Evolutionary conservation across 1,284 basidiomycete genomes (phyloP), one percentile per base, ranked within the genome.

Genomic region (Tilletia caries): DNA sequence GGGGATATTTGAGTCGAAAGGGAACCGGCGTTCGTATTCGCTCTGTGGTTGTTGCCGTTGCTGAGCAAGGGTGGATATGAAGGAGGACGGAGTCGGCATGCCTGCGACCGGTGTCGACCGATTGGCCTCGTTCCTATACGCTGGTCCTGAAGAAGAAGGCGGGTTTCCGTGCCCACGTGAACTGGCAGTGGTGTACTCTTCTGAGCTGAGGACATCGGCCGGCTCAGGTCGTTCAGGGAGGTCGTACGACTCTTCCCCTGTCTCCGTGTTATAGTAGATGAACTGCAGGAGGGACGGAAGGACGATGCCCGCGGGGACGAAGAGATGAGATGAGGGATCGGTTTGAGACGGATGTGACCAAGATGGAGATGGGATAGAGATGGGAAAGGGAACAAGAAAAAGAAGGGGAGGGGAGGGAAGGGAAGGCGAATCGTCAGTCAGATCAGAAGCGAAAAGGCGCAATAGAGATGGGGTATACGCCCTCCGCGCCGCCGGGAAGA

Each of bases 201-300:
- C 54, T 60, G 54, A 60, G 54, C 54, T 60, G 2, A 60, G 54
- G 54, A 60, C 54, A 20, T 60, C 54, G 23, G 25, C 23, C 10
- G 54, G 8, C 2, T 60, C 54, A 8, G 23, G 54, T 60, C 54
- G 54, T 27, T 60, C 54, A 3, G 95, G 95, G 48, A 96, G 85
- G 77, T 97, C 92, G 78, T 89, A 88, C 15, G 92, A 89, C 48
- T 89, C 89, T 80, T 94, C 90, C 44, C 93, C 93, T 1, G 94
- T 97, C 75, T 91, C 88, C 0, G 91, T 91, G 80, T 98, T 98
- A 76, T 92, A 88, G 84, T 96, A 98, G 86, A 90, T 93, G 82
- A 97, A 92, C 91, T 97, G 81, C 2, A 58, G 8, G 20, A 58
- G 66, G 25, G 50, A n/a, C 18, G 32, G 54, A 13, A 23, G 41